Base-by-base conservation (phyloP, 257 asterid species). In the Lantana camara region DNA sequence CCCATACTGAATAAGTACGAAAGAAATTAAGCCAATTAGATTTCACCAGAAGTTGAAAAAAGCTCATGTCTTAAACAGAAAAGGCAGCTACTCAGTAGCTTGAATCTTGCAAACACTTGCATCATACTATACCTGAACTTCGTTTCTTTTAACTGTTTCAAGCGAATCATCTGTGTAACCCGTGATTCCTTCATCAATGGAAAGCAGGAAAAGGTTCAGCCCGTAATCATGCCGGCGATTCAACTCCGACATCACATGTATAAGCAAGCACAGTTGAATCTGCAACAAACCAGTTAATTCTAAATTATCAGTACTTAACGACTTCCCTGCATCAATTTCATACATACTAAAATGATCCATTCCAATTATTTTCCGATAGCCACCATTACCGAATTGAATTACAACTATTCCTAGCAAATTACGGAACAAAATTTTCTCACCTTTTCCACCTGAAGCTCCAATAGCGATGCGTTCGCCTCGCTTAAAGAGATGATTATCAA, bases 401-500 rank as follows among this genome's bases (percentile, higher is more conserved):
- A 70, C 30, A 47, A 8, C 23, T 19, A 38, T 21, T 22, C 13
- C 10, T 13, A 5, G 3, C 21, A 14, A 47, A 40, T 20, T 17
- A 9, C 24, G 63, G n/a, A n/a, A 14, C 7, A 11, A 4, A 24
- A 8, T 38, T n/a, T 64, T 61, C 56, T 38, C 37, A 87, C 97
- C 99, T 94, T 94, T 94, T 71, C 99, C 99, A 55, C 99, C 99
- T 44, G 99, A 94, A 80, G 99, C 99, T 61, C 99, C 99, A 73
- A 94, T 86, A 24, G 95, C 99, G 40, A 94, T 63, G 63, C 97
- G 96, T 64, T 94, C 96, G 27, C 96, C 96, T 2, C 81, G 85
- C 73, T 78, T 94, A 67, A 94, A 94, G 20, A 94, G 95, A 59
- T 82, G 80, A 65, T 90, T 90, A 61, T 86, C 95, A 3, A 90